A percentile compares a stretch with the other conserved stretches of the same genome.
Evolutionary conservation across 2,329 filamentous ascomycete genomes (phyloP).

Genomic region (Cryphonectria radicalis): DNA sequence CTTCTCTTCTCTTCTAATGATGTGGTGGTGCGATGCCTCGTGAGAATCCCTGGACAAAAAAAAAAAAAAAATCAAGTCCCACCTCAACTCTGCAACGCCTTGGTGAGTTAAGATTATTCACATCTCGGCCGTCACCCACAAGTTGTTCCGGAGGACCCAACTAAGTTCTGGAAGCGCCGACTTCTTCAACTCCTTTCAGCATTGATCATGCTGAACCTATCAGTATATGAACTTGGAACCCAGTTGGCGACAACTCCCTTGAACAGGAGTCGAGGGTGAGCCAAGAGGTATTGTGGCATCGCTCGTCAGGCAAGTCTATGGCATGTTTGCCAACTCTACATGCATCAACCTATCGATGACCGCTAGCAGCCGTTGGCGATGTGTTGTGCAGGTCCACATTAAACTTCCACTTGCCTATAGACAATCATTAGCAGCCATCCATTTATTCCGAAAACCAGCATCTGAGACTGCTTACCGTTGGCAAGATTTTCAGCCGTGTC

Average conservation of each 20-base stretch:
- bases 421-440: conserved; percentile 33
- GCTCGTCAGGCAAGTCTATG: neutral
- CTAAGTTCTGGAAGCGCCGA: neutral
- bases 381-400: conserved; percentile 42
- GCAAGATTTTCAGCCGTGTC: conserved; percentile 93
- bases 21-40: conserved; percentile 6
- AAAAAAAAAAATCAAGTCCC: neutral
- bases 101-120: neutral
- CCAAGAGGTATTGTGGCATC: neutral
- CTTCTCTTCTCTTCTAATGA: conserved; percentile 22
- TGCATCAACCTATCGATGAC: conserved; percentile 32
- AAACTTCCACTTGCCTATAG: conserved; percentile 52
- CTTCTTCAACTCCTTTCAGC: neutral
- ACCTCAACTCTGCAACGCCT: neutral
- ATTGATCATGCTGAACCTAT: neutral
- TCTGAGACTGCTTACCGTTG: conserved; percentile 64
- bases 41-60: neutral
- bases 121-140: neutral
- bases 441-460: neutral
- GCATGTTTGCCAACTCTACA: neutral
- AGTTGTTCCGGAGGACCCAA: neutral
- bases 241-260: neutral
- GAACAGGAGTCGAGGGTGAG: neutral
- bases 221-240: neutral
- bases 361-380: conserved; percentile 30